Evolutionary conservation across 2,329 filamentous ascomycete species (phyloP).

Genomic region (Biscogniauxia marginata): DNA sequence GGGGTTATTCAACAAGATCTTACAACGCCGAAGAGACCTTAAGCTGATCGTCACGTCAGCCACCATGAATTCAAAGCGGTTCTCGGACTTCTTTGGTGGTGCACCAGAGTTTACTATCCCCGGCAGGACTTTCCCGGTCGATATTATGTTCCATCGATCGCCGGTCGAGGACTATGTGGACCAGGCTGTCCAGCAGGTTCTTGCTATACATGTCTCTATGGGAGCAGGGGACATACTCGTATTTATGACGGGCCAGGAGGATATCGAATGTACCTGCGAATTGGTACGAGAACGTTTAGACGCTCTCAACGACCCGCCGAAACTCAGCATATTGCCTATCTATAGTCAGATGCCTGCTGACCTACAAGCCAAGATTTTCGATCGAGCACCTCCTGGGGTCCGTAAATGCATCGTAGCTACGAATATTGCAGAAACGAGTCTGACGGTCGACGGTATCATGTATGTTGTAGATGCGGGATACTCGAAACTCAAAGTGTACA

Average conservation of each 20-base stretch:
- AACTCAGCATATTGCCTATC: slow-evolving; percentile 91
- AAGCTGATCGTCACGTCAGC: slow-evolving; percentile 98
- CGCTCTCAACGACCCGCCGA: slow-evolving; percentile 88
- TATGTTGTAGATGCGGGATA: slow-evolving; percentile 97
- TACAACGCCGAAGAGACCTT: slow-evolving; percentile 82
- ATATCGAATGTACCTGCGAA: slow-evolving; percentile 96
- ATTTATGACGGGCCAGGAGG: slow-evolving; percentile 99
- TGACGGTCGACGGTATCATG: slow-evolving; percentile 99
- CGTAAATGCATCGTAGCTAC: slow-evolving; percentile 98
- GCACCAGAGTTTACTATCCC: slow-evolving; percentile 97
- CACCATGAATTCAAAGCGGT: slow-evolving; percentile 96
- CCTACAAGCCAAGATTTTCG: slow-evolving; percentile 96
- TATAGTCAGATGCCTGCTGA: slow-evolving; percentile 99
- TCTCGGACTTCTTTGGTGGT: slow-evolving; percentile 93
- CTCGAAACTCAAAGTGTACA: slow-evolving; percentile 98
- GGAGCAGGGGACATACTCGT: slow-evolving; percentile 90
- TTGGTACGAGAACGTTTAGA: slow-evolving; percentile 83
- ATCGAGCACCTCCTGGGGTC: slow-evolving; percentile 83
- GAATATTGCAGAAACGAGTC: slow-evolving; percentile 96
- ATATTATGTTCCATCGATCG: slow-evolving; percentile 91
- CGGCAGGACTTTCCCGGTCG: slow-evolving; percentile 93
- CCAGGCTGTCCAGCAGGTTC: slow-evolving; percentile 90
- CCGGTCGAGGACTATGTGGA: slow-evolving; percentile 98
- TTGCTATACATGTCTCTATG: slow-evolving; percentile 95
- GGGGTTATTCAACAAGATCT: slow-evolving; percentile 95